Percentiles rank a stretch among this genome's conserved stretches.
Conservation (phyloP, 2,329 filamentous ascomycete genomes). For the Hymenoscyphus infarciens region DNA sequence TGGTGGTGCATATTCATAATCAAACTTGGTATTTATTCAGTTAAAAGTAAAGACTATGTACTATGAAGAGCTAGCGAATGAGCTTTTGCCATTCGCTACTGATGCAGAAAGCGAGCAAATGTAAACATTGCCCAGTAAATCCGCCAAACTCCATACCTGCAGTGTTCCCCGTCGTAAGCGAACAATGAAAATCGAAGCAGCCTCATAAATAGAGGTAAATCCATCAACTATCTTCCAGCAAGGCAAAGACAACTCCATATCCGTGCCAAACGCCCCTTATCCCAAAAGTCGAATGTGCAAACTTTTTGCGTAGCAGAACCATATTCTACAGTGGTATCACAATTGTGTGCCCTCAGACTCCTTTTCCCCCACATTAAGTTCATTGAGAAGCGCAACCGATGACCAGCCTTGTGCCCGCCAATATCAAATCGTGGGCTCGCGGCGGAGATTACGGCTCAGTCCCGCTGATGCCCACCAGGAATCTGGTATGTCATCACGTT, state of each 20-base stretch:
- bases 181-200: neutral
- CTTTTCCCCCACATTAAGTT: constrained; percentile 4
- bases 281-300: constrained; percentile 1
- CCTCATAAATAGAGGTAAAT: neutral
- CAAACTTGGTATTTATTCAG: neutral
- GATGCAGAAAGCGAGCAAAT: neutral
- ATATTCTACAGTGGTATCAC: constrained; percentile 24
- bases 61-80: neutral
- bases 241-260: neutral
- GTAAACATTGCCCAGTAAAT: neutral
- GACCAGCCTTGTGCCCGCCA: neutral
- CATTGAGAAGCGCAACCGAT: neutral
- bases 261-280: neutral
- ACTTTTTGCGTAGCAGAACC: constrained; percentile 10
- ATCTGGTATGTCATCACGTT: constrained; percentile 72
- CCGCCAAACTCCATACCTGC: neutral
- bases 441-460: constrained; percentile 55
- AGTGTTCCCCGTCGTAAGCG: neutral
- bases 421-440: constrained; percentile 35
- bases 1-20: neutral
- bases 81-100: neutral
- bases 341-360: constrained; percentile 11
- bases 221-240: neutral
- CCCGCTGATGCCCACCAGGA: constrained; percentile 76
- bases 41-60: neutral